Evolutionary conservation across 768 basidiomycete species (phyloP), one percentile per base, ranked within the genome.

Genomic region (Nidularia pulvinata): DNA sequence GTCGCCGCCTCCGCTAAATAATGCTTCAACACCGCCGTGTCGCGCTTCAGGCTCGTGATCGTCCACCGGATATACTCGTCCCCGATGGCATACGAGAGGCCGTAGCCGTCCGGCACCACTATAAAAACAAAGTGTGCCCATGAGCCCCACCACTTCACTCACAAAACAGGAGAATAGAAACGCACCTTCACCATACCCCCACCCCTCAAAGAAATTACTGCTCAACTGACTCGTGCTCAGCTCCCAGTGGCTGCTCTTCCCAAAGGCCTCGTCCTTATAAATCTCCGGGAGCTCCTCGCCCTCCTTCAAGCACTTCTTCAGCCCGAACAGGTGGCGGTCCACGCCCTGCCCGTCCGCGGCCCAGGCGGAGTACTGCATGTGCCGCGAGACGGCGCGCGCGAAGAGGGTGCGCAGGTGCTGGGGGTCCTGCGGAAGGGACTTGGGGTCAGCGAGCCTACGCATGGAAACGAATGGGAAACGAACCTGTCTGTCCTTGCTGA

Each of bases 131-230:
- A 51, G 7, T 14, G 10, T 6, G 11, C 14, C 25, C n/a, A 49
- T 46, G 0, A 59, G 33, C 39, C 11, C 6, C n/a, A 44, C 6
- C 33, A 51, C 52, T 25, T 39, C 37, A 19, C 39, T 52, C 7
- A 7, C 48, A 33, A 59, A 19, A 11, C 25, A 34, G 50, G 50
- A 39, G 25, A 55, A 34, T 14, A 49, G 43, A 14, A 48, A 69
- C 80, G 58, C 54, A 92, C 91, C 91, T 81, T 96, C 93, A 6
- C 95, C 94, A 65, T 98, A 98, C 11, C 96, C 97, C 96, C 96
- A 98, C 19, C 94, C 94, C 60, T 95, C 92, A 34, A 99, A 75
- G 68, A 80, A 95, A 49, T 77, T 78, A 44, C 84, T 88, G 48
- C 86, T 88, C 53, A 98, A 73, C 69, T 97, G 92, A 57, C 87